Evolutionary conservation across 2,329 filamentous ascomycete genomes (phyloP).

Genomic region (Coniochaeta sp.): DNA sequence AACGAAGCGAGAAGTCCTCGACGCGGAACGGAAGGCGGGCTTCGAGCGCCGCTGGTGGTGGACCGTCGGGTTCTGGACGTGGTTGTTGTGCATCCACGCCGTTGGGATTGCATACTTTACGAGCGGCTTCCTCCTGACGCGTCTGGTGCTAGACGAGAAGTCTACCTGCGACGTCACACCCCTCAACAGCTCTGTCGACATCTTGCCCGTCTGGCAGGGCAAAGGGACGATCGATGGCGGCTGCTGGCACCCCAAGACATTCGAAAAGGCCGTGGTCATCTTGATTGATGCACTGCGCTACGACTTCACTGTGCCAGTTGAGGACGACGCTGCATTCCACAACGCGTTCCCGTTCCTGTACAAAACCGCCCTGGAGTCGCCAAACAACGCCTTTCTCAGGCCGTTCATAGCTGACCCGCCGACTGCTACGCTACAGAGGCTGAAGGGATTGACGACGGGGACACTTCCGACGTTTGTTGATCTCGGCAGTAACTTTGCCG

Average conservation of each 20-base stretch:
- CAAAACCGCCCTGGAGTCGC: constrained; percentile 66
- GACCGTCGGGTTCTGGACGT: constrained; percentile 60
- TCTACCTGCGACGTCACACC: constrained; percentile 65
- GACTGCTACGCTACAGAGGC: constrained; percentile 81
- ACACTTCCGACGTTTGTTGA: constrained; percentile 94
- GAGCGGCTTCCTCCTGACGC: constrained; percentile 86
- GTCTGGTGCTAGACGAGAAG: constrained; percentile 70
- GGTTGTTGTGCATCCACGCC: constrained; percentile 66
- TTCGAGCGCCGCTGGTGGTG: constrained; percentile 49
- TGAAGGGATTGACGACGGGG: constrained; percentile 92
- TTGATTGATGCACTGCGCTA: constrained; percentile 92
- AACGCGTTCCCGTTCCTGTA: constrained; percentile 83
- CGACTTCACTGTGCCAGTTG: constrained; percentile 85
- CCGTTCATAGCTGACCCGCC: constrained; percentile 97
- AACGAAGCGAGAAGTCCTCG: constrained; percentile 36
- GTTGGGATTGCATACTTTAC: constrained; percentile 88
- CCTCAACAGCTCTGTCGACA: constrained; percentile 46
- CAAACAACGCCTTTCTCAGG: constrained; percentile 77
- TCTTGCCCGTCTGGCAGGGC: constrained; percentile 32
- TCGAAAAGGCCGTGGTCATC: constrained; percentile 84
- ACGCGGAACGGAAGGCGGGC: constrained; percentile 36
- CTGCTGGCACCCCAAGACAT: constrained; percentile 95
- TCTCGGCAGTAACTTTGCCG: constrained; percentile 89
- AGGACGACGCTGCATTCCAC: constrained; percentile 59
- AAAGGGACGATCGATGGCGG: constrained; percentile 49